Evolutionary conservation across 495 filamentous ascomycete species (phyloP), one percentile per base, ranked within the genome.

Genomic region (Penicillium robsamsonii): DNA sequence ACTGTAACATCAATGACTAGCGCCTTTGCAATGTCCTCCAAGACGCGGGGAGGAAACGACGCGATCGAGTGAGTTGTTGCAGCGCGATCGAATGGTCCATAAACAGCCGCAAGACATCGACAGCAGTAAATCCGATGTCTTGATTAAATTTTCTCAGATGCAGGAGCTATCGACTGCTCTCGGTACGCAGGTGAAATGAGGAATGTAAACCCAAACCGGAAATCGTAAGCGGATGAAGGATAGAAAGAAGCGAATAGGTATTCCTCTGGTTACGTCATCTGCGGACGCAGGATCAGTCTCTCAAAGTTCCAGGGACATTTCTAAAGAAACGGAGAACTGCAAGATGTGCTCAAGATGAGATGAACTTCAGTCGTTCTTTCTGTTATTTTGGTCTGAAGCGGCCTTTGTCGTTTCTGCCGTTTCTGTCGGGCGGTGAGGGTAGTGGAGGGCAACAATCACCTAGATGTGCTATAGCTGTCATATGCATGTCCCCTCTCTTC

Each of bases 31-130:
- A 33, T 35, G 47, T 27, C 37, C 29, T 53, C 53, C 51, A 30
- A 62, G 54, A 66, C 62, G 65, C 58, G 63, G 54, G 49, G 58
- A 66, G 62, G 65, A 64, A 69, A 68, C 59, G 57, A 64, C 53
- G 66, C 58, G 61, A 64, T 58, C 38, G 47, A 56, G 55, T 60
- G 55, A 55, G 58, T 42, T 37, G 45, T 46, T 55, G 53, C 44
- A 62, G 54, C 50, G 46, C 49, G 33, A 48, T 40, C 29, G 53
- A 56, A 49, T 50, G 57, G 49, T 45, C 58, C 58, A 64, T 52
- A 51, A 64, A 53, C 40, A 47, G 35, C 41, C 38, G 13, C 35
- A 17, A 58, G 46, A 61, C 58, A 61, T 61, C 37, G 40, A 56
- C 29, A 41, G 27, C 13, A 29, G 31, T 9, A 22, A 27, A 18